Evolutionary conservation across 257 asterid species (phyloP), one percentile per base, ranked within the genome.

Genomic region (Ligustrum vulgare): DNA sequence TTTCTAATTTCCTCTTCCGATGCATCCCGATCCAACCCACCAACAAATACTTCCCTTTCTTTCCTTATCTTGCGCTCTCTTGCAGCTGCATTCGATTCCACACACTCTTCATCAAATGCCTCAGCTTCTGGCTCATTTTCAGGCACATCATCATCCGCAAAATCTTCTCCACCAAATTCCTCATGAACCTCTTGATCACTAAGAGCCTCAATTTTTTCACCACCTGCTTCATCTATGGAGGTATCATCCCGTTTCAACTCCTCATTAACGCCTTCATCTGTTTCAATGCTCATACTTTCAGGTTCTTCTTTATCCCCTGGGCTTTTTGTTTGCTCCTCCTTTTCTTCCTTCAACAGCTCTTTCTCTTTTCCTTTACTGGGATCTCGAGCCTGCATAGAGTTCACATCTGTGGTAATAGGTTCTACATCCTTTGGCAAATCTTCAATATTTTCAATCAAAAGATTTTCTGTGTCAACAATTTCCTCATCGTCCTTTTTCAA

Each of bases 11-110:
- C 91, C 69, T 80, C 90, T 75, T 89, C 91, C 33, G 72, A 73
- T 73, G 84, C 90, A 77, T 87, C 88, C 63, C 88, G 78, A 75
- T 89, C 94, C 82, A 89, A 80, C 41, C 94, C 94, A 79, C 91
- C 91, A 77, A 89, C 91, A 78, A 89, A 89, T 69, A 89, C 70
- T 81, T 89, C 94, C 67, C 86, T 75, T 80, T 89, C 91, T 69
- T 84, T 89, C 87, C 88, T 85, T 60, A 77, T 79, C 82, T 28
- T 87, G 60, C 89, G 84, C 67, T 87, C 89, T 78, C 84, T 75
- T 23, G 87, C 87, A 75, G 80, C 87, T 56, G 88, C 88, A 80
- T 86, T 77, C 64, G 87, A 77, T 79, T 89, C 84, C 47, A 79
- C 81, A 20, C 35, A 82, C 73, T 89, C 93, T 63, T 85, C 93